phyloP scores from a whole-genome alignment of 192 early-diverging fungal species.

The Backusella macrospora region DNA sequence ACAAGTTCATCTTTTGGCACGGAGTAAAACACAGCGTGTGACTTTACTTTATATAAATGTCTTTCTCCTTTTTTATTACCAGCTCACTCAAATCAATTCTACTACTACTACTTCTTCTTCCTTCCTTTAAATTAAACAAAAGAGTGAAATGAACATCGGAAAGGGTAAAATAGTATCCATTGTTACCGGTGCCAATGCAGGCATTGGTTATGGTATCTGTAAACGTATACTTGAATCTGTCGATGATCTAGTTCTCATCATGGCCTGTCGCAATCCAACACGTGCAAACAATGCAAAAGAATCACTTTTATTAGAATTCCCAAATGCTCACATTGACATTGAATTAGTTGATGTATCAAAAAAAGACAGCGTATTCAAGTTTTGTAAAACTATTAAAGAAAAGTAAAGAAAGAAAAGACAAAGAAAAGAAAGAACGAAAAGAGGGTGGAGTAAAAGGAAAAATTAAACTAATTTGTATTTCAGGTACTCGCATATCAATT shows the following conservation, averaged over 20 bases:
- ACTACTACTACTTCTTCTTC: not conserved
- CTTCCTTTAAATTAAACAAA: not conserved
- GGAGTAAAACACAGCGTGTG: constrained; percentile 11
- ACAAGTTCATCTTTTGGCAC: not conserved
- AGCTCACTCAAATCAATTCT: no score
- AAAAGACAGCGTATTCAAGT: constrained; percentile 39
- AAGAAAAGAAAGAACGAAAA: not conserved
- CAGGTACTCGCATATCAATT: constrained; percentile 47
- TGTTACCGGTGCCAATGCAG: constrained; percentile 55
- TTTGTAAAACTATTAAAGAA: constrained; percentile 41
- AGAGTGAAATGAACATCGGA: not conserved
- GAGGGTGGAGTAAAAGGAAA: not conserved
- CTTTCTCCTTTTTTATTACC: not conserved
- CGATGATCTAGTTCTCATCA: constrained; percentile 39
- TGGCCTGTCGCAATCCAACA: constrained; percentile 55
- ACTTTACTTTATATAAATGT: not conserved
- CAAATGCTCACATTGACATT: constrained; percentile 45
- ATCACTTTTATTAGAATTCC: constrained; percentile 38
- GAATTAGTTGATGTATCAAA: constrained; percentile 50
- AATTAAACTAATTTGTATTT: not conserved
- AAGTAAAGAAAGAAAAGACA: constrained; percentile 26
- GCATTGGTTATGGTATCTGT: constrained; percentile 58
- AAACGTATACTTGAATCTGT: constrained; percentile 45
- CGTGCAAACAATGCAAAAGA: constrained; percentile 47
- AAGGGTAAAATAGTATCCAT: constrained; percentile 43